A percentile compares a stretch with the other conserved stretches of the same genome.
phyloP scores from a whole-genome alignment of 2,329 filamentous ascomycete genomes.

The Colletotrichum filicis region DNA sequence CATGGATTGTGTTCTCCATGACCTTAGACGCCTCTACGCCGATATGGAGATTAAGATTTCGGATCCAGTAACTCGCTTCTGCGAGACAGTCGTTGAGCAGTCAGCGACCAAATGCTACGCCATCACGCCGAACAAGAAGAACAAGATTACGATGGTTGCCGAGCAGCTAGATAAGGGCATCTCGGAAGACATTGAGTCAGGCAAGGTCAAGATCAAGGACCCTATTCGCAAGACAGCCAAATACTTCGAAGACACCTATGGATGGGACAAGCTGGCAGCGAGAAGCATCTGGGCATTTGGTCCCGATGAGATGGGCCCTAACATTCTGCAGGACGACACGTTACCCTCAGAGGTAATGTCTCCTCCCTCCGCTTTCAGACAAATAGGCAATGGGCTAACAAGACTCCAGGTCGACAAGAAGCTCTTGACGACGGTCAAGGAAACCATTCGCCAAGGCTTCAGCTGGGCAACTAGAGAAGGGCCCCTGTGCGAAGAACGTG shows the following conservation, averaged over 20 bases:
- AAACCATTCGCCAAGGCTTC: slow-evolving; percentile 95
- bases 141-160: slow-evolving; percentile 98
- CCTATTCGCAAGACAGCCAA: slow-evolving; percentile 93
- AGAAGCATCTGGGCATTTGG: slow-evolving; percentile 99
- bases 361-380: slow-evolving; percentile 33
- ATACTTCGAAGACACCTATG: slow-evolving; percentile 97
- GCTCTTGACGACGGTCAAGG: slow-evolving; percentile 84
- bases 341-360: slow-evolving; percentile 80
- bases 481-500: slow-evolving; percentile 96
- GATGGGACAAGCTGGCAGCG: slow-evolving; percentile 94
- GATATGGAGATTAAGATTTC: slow-evolving; percentile 99
- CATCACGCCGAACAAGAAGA: slow-evolving; percentile 98
- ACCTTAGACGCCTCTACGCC: slow-evolving; percentile 91
- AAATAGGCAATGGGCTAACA: slow-evolving; percentile 25
- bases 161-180: slow-evolving; percentile 96
- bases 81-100: slow-evolving; percentile 96
- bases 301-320: slow-evolving; percentile 92
- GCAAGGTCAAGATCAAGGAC: slow-evolving; percentile 90
- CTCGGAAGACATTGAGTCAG: slow-evolving; percentile 91
- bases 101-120: slow-evolving; percentile 98
- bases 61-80: slow-evolving; percentile 96
- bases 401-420: slow-evolving; percentile 85
- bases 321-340: slow-evolving; percentile 97
- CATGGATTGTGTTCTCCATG: slow-evolving; percentile 98
- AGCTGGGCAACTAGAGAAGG: slow-evolving; percentile 97